phyloP scores from a whole-genome alignment of 768 basidiomycete species.

The Tricholoma furcatifolium region DNA sequence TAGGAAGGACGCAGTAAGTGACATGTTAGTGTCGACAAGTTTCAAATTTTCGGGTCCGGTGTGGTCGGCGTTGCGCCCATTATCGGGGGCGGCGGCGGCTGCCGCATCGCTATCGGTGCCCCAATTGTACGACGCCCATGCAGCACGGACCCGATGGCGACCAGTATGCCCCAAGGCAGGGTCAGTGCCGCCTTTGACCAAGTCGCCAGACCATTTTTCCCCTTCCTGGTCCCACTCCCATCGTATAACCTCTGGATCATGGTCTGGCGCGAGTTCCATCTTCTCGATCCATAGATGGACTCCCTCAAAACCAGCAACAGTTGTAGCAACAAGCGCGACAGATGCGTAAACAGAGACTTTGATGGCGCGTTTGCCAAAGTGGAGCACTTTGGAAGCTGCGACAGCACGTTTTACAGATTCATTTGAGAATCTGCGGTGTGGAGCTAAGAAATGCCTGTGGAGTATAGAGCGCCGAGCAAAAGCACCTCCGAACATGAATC shows the following conservation, averaged over 20 bases:
- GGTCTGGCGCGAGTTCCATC: slow-evolving; percentile 42
- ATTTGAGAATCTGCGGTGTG: slow-evolving; percentile 19
- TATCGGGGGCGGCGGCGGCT: slow-evolving; percentile 35
- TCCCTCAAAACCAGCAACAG: slow-evolving; percentile 49
- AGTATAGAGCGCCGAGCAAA: not conserved
- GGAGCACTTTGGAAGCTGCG: slow-evolving; percentile 28
- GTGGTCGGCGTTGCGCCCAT: slow-evolving; percentile 30
- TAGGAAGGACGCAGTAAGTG: slow-evolving; percentile 54
- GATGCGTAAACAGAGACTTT: slow-evolving; percentile 49
- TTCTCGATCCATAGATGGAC: slow-evolving; percentile 67
- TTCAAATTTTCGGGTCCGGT: slow-evolving; percentile 35
- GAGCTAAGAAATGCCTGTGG: slow-evolving; percentile 10
- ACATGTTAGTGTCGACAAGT: slow-evolving; percentile 53
- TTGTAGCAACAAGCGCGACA: slow-evolving; percentile 41
- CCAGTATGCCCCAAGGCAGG: slow-evolving; percentile 61
- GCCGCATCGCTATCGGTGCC: slow-evolving; percentile 40
- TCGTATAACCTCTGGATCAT: slow-evolving; percentile 48
- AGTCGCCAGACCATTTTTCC: slow-evolving; percentile 60
- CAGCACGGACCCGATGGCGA: slow-evolving; percentile 60
- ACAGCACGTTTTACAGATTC: slow-evolving; percentile 26
- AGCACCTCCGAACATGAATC: slow-evolving; percentile 13
- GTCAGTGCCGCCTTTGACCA: slow-evolving; percentile 64
- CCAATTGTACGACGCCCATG: slow-evolving; percentile 75
- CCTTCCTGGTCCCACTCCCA: slow-evolving; percentile 72
- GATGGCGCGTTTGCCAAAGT: slow-evolving; percentile 43